phyloP scores from a whole-genome alignment of 225 moss, liverwort and hornwort species.

The Rhytidiadelphus loreus region DNA sequence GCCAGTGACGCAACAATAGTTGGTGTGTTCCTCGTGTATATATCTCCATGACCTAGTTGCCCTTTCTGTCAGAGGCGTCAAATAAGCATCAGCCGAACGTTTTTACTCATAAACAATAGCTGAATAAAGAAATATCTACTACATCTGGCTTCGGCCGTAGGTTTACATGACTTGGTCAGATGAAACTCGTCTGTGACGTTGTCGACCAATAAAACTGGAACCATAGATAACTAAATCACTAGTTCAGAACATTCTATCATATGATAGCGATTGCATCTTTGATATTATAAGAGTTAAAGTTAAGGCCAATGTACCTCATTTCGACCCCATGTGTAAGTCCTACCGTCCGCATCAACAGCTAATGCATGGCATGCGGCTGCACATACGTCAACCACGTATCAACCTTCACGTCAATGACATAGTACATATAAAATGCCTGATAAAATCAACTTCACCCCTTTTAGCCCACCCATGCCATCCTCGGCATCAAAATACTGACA shows the following conservation, averaged over 20 bases:
- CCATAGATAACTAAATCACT: neutral
- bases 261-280: neutral
- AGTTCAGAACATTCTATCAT: neutral
- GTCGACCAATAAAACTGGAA: neutral
- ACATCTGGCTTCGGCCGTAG: neutral
- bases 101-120: neutral
- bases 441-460: neutral
- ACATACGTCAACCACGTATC: neutral
- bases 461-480: neutral
- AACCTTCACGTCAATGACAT: neutral
- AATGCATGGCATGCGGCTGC: conserved; percentile 82
- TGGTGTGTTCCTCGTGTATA: conserved; percentile 59
- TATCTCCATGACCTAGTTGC: conserved; percentile 84
- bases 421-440: neutral
- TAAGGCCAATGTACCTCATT: conserved; percentile 57
- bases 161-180: neutral
- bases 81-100: neutral
- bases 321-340: conserved; percentile 88
- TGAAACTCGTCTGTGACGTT: neutral
- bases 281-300: neutral
- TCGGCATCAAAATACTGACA: neutral
- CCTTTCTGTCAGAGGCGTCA: conserved; percentile 48
- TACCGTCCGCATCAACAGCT: conserved; percentile 75
- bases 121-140: neutral
- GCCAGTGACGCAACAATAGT: conserved; percentile 76